Percentiles rank a stretch among this genome's conserved stretches.
Conservation (phyloP, 441 rosid genomes). For the Populus tomentosa region DNA sequence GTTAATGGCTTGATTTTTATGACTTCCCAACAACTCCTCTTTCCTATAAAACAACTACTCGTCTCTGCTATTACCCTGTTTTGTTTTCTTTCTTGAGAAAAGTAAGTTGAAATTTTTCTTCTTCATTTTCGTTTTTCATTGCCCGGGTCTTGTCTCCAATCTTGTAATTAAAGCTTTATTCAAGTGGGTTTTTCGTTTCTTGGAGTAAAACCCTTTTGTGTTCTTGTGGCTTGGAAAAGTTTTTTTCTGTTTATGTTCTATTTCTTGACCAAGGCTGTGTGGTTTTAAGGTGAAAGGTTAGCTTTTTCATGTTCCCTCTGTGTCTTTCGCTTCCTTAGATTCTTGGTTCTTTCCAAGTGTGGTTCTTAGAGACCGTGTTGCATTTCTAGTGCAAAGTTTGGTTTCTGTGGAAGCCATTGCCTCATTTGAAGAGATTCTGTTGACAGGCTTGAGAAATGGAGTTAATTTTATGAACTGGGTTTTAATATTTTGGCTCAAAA, state of each 20-base stretch:
- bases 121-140: constrained; percentile 2
- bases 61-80: neutral
- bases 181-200: constrained; percentile 14
- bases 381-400: neutral
- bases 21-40: constrained; percentile 16
- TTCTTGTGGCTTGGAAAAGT: neutral
- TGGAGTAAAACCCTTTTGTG: neutral
- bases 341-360: neutral
- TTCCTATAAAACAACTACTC: constrained; percentile 12
- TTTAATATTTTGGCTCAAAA: constrained; percentile 17
- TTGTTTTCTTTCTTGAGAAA: neutral
- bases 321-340: neutral
- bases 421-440: constrained; percentile 14
- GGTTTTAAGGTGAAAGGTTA: constrained; percentile 5
- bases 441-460: constrained; percentile 14
- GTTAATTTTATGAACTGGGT: constrained; percentile 29
- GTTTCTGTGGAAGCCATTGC: neutral
- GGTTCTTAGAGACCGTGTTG: neutral
- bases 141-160: constrained; percentile 3
- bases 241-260: constrained; percentile 16
- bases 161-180: neutral
- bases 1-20: constrained; percentile 17
- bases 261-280: constrained; percentile 2
- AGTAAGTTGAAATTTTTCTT: neutral
- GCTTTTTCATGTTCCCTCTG: neutral